Evolutionary conservation across 148 eudicot species (phyloP).

Genomic region (Rheum nobile): DNA sequence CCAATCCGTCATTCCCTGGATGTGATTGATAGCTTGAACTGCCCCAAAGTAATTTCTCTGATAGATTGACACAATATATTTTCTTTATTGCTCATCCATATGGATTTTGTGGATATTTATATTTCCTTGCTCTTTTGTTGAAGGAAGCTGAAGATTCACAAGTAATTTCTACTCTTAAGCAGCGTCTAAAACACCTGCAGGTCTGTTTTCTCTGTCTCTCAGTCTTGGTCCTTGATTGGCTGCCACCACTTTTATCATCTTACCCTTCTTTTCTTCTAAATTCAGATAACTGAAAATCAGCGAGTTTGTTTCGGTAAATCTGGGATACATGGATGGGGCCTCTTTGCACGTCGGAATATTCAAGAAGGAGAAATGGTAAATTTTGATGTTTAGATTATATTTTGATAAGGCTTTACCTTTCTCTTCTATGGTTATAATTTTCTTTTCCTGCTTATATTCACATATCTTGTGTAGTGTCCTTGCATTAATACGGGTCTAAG

Average conservation of each 20-base stretch:
- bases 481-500: background rate
- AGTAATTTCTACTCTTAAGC: constrained; percentile 49
- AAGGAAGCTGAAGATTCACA: constrained; percentile 39
- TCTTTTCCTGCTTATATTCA: background rate
- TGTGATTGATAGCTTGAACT: constrained; percentile 49
- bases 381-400: background rate
- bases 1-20: constrained; percentile 50
- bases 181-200: constrained; percentile 63
- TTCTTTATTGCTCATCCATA: background rate
- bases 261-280: background rate
- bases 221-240: background rate
- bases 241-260: background rate
- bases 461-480: background rate
- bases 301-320: constrained; percentile 91
- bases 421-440: background rate
- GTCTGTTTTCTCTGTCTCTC: constrained; percentile 21
- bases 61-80: background rate
- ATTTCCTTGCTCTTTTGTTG: background rate
- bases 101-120: background rate
- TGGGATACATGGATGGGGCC: constrained; percentile 98
- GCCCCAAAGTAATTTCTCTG: constrained; percentile 24
- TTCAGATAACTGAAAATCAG: constrained; percentile 54
- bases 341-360: constrained; percentile 77
- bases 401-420: background rate
- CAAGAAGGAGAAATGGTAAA: constrained; percentile 97